Evolutionary conservation across 306 rosid species (phyloP).

Genomic region (Prunus kanzakura): DNA sequence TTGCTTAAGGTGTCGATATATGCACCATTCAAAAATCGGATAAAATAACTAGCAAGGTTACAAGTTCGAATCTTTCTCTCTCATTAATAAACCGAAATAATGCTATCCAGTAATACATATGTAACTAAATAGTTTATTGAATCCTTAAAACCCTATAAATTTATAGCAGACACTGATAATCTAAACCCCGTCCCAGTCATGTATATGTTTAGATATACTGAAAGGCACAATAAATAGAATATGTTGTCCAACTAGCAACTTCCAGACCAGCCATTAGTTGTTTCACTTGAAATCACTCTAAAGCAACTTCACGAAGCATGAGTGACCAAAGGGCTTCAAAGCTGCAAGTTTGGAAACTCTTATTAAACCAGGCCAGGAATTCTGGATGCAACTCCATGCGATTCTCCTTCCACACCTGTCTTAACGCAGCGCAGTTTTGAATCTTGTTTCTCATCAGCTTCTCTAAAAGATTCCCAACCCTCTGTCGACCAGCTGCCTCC

Average conservation of each 20-base stretch:
- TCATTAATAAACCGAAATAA: neutral
- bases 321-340: slow-evolving; percentile 58
- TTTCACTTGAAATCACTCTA: slow-evolving; percentile 26
- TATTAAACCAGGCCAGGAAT: slow-evolving; percentile 78
- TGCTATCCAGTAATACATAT: neutral
- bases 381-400: slow-evolving; percentile 60
- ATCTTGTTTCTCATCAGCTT: slow-evolving; percentile 46
- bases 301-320: slow-evolving; percentile 56
- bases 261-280: neutral
- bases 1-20: neutral
- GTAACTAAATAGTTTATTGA: too few species aligned
- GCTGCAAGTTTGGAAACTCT: slow-evolving; percentile 41
- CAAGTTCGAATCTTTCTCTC: neutral
- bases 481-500: slow-evolving; percentile 67
- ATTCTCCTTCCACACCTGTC: slow-evolving; percentile 69
- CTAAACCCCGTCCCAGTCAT: too few species aligned
- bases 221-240: neutral
- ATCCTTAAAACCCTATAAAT: too few species aligned
- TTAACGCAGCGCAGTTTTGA: slow-evolving; percentile 48
- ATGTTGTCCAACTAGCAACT: neutral
- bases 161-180: too few species aligned
- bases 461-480: slow-evolving; percentile 67
- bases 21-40: neutral
- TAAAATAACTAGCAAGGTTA: neutral
- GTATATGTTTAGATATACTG: too few species aligned